Base-by-base conservation (phyloP, 768 basidiomycete genomes). In the Suillus weaverae region DNA sequence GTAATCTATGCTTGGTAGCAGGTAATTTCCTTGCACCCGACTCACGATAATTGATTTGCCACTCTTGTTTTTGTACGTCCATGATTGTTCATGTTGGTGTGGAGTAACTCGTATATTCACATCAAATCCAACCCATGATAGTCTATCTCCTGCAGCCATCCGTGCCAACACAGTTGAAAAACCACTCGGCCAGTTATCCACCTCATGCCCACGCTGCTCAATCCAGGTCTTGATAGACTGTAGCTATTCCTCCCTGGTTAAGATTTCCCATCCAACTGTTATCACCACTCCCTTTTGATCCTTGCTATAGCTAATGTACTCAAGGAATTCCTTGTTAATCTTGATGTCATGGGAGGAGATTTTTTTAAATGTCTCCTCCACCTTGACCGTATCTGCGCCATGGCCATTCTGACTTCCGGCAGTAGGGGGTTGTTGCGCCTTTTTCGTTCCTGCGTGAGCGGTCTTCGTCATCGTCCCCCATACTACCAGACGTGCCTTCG, bases 1-100 rank as follows among this genome's bases (percentile, higher is more conserved):
- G 97, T 16, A 99, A 99, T 76, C 83, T 99, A 39, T 96, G 94
- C 76, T 79, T 99, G 63, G 93, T 91, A 53, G 90, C 91, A 20
- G 97, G 97, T 6, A 83, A 82, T 50, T 90, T 89, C 73, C 78
- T 87, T 48, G 79, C 89, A 26, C 81, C 86, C 0, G 90, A 90
- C 64, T 73, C 79, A 60, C 80, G 85, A 75, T 87, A 71, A 72
- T 50, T 33, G 13, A 59, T 18, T 46, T 4, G 38, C 18, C 18
- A 59, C 38, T 30, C 9, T 26, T 26, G 10, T 9, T 59, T 59
- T 59, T 26, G 39, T 59, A 59, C 18, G 18, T 59, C 5, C 36
- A 22, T 18, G 4, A 32, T 59, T 39, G 32, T 30, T 41, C 26
- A 39, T 30, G 57, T 41, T 26, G 38, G 32, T 20, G 26, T 59